phyloP scores from a whole-genome alignment of 2,329 filamentous ascomycete genomes.

The Paecilomyces sp. region DNA sequence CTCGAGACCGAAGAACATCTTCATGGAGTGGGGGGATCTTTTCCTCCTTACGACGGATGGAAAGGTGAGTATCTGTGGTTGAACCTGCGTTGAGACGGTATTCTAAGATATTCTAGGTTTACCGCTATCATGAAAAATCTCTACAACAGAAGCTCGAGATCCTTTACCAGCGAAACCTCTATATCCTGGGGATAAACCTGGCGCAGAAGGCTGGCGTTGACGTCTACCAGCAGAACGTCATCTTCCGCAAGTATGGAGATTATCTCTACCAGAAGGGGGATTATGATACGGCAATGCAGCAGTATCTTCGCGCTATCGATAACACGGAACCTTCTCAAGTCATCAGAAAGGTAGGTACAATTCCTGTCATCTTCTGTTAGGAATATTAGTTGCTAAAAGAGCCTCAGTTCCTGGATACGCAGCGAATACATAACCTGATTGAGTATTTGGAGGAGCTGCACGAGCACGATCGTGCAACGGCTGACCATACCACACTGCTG shows the following conservation, averaged over 20 bases:
- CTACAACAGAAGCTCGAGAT: constrained; percentile 89
- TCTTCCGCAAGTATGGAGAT: constrained; percentile 90
- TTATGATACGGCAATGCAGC: constrained; percentile 97
- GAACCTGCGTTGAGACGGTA: not conserved
- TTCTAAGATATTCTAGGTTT: constrained; percentile 51
- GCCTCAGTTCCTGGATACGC: constrained; percentile 79
- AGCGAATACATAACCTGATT: constrained; percentile 94
- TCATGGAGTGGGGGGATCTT: constrained; percentile 84
- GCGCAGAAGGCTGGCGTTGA: constrained; percentile 85
- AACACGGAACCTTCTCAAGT: constrained; percentile 94
- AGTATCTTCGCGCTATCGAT: constrained; percentile 93
- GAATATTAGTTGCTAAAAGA: constrained; percentile 11
- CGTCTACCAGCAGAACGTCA: constrained; percentile 73
- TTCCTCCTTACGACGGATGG: constrained; percentile 88
- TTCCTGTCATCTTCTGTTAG: constrained; percentile 18
- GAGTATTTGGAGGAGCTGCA: constrained; percentile 95
- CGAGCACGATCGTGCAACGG: constrained; percentile 84
- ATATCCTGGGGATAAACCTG: constrained; percentile 82
- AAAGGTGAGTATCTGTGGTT: constrained; percentile 54
- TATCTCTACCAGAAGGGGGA: constrained; percentile 91
- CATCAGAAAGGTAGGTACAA: constrained; percentile 65
- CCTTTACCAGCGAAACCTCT: constrained; percentile 88
- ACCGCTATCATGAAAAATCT: constrained; percentile 82
- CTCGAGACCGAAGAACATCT: constrained; percentile 70
- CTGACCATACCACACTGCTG: constrained; percentile 89